Evolutionary conservation across 2,329 filamentous ascomycete species (phyloP).

Genomic region (Aspergillus aculeatus): DNA sequence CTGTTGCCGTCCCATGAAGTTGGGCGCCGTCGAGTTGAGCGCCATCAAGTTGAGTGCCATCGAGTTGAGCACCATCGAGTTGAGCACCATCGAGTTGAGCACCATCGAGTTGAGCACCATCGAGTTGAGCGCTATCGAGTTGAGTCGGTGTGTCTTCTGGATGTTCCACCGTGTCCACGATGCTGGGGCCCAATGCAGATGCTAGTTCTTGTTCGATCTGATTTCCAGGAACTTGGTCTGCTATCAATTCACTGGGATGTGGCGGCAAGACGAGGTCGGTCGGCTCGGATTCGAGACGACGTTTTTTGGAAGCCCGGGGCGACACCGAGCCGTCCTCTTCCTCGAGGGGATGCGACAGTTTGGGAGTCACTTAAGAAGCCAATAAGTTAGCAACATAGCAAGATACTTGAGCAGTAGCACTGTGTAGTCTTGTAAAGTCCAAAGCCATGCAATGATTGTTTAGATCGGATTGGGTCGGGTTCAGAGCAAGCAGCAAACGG

Average conservation of each 20-base stretch:
- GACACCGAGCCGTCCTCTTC: constrained; percentile 34
- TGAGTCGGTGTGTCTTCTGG: constrained; percentile 24
- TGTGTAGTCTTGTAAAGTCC: neutral
- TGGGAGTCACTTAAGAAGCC: constrained; percentile 24
- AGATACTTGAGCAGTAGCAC: neutral
- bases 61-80: no score
- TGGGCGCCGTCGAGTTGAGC: no score
- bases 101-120: constrained; percentile 6
- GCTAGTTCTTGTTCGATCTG: constrained; percentile 39
- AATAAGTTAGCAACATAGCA: neutral
- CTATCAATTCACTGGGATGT: constrained; percentile 13
- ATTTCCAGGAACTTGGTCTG: constrained; percentile 29
- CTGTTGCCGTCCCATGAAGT: constrained; percentile 18
- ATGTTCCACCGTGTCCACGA: constrained; percentile 28
- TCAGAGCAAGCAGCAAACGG: constrained; percentile 8
- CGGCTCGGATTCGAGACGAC: constrained; percentile 35
- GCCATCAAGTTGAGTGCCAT: no score
- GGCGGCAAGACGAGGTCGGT: constrained; percentile 24
- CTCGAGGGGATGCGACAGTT: constrained; percentile 35
- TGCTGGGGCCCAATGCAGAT: constrained; percentile 33
- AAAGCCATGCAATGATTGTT: neutral
- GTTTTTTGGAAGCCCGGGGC: constrained; percentile 41
- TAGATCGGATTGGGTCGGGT: neutral
- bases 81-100: no score
- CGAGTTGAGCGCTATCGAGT: no score